phyloP scores from a whole-genome alignment of 441 rosid species.

The Gossypium davidsonii region DNA sequence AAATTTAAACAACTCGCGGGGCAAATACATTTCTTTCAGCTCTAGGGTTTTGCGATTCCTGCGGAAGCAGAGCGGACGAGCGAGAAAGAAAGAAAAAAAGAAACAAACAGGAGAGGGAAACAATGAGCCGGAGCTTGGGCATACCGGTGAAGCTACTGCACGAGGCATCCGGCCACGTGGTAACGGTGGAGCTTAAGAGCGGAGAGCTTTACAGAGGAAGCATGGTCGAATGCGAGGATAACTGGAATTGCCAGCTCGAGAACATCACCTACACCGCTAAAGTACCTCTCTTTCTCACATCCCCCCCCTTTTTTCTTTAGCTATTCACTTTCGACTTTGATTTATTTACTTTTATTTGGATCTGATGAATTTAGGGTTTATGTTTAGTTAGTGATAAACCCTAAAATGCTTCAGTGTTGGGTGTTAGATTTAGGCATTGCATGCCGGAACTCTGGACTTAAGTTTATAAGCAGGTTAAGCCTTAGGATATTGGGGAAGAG shows the following conservation, averaged over 20 bases:
- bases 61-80: neutral
- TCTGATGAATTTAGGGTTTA: constrained; percentile 3
- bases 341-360: neutral
- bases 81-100: neutral
- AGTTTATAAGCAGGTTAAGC: neutral
- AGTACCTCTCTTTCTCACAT: constrained; percentile 27
- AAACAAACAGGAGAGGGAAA: neutral
- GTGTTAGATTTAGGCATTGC: neutral
- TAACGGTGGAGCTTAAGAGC: constrained; percentile 93
- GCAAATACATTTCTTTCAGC: neutral
- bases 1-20: neutral
- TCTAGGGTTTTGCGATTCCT: constrained; percentile 43
- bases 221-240: constrained; percentile 97
- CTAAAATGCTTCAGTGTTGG: neutral
- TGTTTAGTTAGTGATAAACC: neutral
- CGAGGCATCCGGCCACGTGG: constrained; percentile 95
- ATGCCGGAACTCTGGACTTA: neutral
- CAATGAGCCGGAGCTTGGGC: constrained; percentile 93
- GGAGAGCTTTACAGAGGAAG: constrained; percentile 96
- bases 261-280: constrained; percentile 81
- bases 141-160: constrained; percentile 94
- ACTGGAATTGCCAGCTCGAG: constrained; percentile 99
- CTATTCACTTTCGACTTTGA: neutral
- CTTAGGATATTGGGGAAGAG: neutral
- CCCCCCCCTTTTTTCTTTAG: neutral